Base-by-base conservation (phyloP, 345 rosid genomes). In the Salix suchowensis region DNA sequence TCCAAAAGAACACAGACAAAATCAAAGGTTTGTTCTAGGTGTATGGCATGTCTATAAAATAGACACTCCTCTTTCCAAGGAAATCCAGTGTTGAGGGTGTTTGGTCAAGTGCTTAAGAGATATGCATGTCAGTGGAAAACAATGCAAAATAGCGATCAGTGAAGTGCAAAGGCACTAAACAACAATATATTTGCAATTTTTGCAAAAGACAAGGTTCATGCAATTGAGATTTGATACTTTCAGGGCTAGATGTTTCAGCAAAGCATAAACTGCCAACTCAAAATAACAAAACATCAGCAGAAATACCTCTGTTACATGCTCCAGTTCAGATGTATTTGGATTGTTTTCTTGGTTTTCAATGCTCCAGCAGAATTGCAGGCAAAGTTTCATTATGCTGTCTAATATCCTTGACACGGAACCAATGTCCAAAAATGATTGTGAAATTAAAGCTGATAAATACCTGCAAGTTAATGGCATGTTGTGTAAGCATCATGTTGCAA, bases 361-460 rank as follows among this genome's bases (percentile, higher is more conserved):
- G 79, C 87, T 92, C 99, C 99, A 93, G 87, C 99, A 96, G 87
- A 92, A 93, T 86, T 91, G 98, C 73, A 96, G 87, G 85, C 98
- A 91, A 55, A 96, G 97, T 79, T 88, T 91, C 98, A 96, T 93
- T 78, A 96, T 96, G 86, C 98, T 82, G 77, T 96, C 97, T 65
- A 96, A 85, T 85, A 96, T 93, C 85, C 98, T 96, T 11, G 97
- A 91, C 46, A 96, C 92, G 1, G 99, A 91, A 79, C 99, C 98
- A 82, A 93, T 90, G 87, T 96, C 99, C 67, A 96, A 85, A 91
- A 96, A 93, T 21, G 99, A 96, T 81, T 96, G 98, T 36, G 99
- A 93, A 62, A 96, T 87, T 79, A 96, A 88, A 70, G 98, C 99
- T 2, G 98, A 91, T 78, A 96, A 89, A 82, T 93, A 96, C 93